Conservation (phyloP, 1,284 basidiomycete genomes). For the Earliella scabrosa region DNA sequence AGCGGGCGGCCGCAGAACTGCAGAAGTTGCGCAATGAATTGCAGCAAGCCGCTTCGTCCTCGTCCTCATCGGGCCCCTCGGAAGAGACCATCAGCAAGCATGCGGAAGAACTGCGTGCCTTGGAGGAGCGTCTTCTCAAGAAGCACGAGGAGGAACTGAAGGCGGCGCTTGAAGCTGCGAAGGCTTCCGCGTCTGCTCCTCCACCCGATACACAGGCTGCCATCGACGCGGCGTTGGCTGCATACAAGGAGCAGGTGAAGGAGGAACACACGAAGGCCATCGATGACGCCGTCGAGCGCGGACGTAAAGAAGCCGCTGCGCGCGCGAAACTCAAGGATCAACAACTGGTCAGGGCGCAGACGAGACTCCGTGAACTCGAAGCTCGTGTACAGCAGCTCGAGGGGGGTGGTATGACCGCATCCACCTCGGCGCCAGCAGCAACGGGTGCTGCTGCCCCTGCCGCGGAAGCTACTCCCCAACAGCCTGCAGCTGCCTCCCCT, state of each 20-base stretch:
- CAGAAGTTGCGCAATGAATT: conserved; percentile 56
- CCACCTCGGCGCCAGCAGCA: conserved; percentile 7
- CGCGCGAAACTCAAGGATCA: conserved; percentile 73
- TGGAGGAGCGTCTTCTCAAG: conserved; percentile 55
- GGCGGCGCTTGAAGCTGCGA: conserved; percentile 47
- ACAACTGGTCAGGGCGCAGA: conserved; percentile 61
- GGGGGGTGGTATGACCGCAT: conserved; percentile 43
- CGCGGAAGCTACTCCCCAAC: not conserved
- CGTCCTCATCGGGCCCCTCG: conserved; percentile 28
- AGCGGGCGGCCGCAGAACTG: conserved; percentile 54
- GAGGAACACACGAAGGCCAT: conserved; percentile 58
- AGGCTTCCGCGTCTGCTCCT: conserved; percentile 22
- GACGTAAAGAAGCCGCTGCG: conserved; percentile 60
- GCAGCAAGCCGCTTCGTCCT: conserved; percentile 35
- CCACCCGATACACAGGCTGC: conserved; percentile 45
- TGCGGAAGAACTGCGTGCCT: conserved; percentile 57
- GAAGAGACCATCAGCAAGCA: conserved; percentile 55
- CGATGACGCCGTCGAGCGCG: conserved; percentile 65
- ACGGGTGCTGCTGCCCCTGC: conserved; percentile 15
- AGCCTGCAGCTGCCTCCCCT: conserved; percentile 3
- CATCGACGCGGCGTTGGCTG: conserved; percentile 53
- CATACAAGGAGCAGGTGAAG: conserved; percentile 50
- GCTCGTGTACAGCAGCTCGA: conserved; percentile 60
- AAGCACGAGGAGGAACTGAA: conserved; percentile 63
- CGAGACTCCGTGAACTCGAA: conserved; percentile 68